Conservation (phyloP, 495 filamentous ascomycete genomes). For the Cercophora samala region DNA sequence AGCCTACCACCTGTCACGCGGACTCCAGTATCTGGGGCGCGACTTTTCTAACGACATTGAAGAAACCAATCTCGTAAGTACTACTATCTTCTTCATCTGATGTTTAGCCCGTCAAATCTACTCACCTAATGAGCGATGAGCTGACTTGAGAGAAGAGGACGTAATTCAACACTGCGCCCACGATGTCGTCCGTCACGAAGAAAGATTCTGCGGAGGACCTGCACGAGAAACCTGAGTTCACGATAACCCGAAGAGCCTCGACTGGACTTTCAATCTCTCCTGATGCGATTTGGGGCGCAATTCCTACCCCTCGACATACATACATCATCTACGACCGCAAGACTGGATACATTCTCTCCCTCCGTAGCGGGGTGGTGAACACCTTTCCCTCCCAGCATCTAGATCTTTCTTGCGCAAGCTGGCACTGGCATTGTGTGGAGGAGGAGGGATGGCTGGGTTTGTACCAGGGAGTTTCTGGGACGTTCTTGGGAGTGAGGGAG, state of each 20-base stretch:
- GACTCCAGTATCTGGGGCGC: no score
- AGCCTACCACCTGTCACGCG: no score
- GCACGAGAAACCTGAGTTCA: not conserved
- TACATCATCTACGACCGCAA: not conserved
- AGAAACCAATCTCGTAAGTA: no score
- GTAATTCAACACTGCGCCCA: no score
- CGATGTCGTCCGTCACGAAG: no score
- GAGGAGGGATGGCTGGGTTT: not conserved
- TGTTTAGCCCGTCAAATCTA: no score
- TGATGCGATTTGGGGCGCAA: not conserved
- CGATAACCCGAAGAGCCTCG: not conserved
- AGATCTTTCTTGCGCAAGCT: not conserved
- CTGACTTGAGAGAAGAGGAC: no score
- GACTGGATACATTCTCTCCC: not conserved
- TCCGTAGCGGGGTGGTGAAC: not conserved
- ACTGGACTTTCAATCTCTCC: not conserved
- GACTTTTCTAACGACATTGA: no score
- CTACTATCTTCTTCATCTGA: no score
- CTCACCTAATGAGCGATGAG: no score
- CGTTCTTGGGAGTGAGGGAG: not conserved
- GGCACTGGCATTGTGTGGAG: not conserved
- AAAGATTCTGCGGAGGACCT: not conserved
- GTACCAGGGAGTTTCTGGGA: not conserved
- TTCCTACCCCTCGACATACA: not conserved
- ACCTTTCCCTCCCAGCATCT: not conserved